Base-by-base conservation (phyloP, 148 eudicot species). In the Salicornia ramosissima region DNA sequence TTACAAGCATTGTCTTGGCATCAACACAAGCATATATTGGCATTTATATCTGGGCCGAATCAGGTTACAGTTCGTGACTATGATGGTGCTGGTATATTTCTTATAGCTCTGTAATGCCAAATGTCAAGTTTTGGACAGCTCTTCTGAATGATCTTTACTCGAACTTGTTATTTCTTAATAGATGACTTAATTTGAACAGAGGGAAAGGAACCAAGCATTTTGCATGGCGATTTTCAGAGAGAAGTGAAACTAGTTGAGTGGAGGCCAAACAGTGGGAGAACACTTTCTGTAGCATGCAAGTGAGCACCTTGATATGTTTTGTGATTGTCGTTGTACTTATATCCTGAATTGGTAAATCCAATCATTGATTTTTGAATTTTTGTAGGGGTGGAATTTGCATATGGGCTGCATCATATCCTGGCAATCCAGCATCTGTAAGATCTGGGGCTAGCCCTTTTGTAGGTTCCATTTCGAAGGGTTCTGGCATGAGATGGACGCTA, bases 251-350 rank as follows among this genome's bases (percentile, higher is more conserved):
- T 83, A 78, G 81, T 91, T 66, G 97, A 89, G 57, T 95, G 97
- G 99, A 83, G 99, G 87, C 99, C 99, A 59, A 91, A 95, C 83
- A 90, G 94, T 25, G 99, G 99, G 72, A 89, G 80, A 75, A 82
- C 96, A 69, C 93, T 95, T 81, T 84, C 94, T 52, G 97, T 91
- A 62, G 93, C 97, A 47, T 91, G 99, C 97, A 95, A 82, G 99
- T 84, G 72, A 87, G 98, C 80, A 59, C 75, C 64, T 43, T 24
- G 39, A 56, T 26, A 51, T 39, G 21, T 40, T n/a, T n/a, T n/a
- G n/a, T n/a, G n/a, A n/a, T n/a, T n/a, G n/a, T n/a, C n/a, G n/a
- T n/a, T n/a, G n/a, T n/a, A n/a, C n/a, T n/a, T n/a, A n/a, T n/a
- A 34, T 42, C 3, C 60, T 61, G 28, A 60, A 12, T 62, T 33